These are phyloP conservation scores for Nakazawaea wyomingensis DNA, from an alignment of 805 yeast genomes.

Conservation along the genomic window DNA sequence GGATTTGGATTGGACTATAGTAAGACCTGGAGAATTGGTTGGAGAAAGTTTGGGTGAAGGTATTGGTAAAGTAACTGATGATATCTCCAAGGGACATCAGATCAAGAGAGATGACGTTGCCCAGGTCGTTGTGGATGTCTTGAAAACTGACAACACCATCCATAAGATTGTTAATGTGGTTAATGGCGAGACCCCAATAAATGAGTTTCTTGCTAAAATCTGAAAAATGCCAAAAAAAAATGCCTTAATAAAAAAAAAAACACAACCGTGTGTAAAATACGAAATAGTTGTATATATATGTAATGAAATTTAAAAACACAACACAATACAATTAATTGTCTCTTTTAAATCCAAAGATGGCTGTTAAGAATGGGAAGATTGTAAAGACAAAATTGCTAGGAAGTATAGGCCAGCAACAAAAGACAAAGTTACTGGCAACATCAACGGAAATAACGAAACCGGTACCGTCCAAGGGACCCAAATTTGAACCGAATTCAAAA, in stretches of 20 bases:
- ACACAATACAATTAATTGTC: too few relatives aligned
- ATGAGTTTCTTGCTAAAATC: conserved; percentile 1
- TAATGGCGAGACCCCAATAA: conserved; percentile 33
- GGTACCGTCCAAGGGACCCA: conserved; percentile 5
- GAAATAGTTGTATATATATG: too few relatives aligned
- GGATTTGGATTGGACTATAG: conserved; percentile 49
- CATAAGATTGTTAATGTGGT: conserved; percentile 39
- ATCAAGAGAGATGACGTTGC: conserved; percentile 57
- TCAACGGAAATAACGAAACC: conserved; percentile 5
- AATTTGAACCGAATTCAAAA: conserved; percentile 3
- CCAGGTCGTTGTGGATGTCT: conserved; percentile 30
- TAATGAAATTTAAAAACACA: too few relatives aligned
- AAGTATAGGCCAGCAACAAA: conserved; percentile 1
- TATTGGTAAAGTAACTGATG: conserved; percentile 22
- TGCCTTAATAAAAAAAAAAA: too few relatives aligned
- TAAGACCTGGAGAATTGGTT: conserved; percentile 46
- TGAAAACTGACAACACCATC: conserved; percentile 33
- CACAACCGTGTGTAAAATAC: too few relatives aligned
- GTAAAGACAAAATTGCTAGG: too few relatives aligned
- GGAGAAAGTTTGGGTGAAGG: conserved; percentile 40
- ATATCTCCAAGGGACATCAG: conserved; percentile 16
- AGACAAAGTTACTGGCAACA: background rate
- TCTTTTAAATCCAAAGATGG: conserved; percentile 21
- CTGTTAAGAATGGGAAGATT: conserved; percentile 61
- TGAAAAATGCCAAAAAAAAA: too few relatives aligned